Conservation (phyloP, 768 basidiomycete species). For the Hypsizygus marmoreus region DNA sequence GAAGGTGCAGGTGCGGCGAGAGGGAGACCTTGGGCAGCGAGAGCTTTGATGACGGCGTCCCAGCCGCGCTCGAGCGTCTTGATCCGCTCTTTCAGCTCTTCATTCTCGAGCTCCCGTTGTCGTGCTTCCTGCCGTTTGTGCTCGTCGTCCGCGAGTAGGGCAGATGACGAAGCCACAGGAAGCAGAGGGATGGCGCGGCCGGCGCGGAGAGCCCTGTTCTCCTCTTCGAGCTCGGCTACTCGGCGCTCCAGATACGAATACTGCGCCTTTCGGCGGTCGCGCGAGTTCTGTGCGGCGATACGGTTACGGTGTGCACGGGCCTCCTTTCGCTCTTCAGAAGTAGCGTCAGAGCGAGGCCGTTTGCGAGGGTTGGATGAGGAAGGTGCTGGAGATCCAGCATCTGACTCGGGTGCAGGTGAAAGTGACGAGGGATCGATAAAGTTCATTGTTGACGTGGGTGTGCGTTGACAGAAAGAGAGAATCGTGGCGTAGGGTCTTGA, state of each 20-base stretch:
- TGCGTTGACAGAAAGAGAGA: neutral
- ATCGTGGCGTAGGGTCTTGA: constrained; percentile 2
- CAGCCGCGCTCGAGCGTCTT: constrained; percentile 79
- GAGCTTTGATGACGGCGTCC: constrained; percentile 77
- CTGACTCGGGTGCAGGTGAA: constrained; percentile 28
- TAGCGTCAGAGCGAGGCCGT: constrained; percentile 62
- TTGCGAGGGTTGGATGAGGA: constrained; percentile 64
- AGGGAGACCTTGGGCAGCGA: constrained; percentile 67
- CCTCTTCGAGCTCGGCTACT: constrained; percentile 77
- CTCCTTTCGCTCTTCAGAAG: constrained; percentile 81
- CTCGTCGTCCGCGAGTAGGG: constrained; percentile 32
- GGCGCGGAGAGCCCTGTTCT: constrained; percentile 75
- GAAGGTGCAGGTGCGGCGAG: constrained; percentile 37
- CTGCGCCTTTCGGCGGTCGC: constrained; percentile 88
- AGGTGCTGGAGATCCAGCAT: constrained; percentile 19
- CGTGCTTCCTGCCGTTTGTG: constrained; percentile 31
- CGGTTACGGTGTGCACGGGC: constrained; percentile 90
- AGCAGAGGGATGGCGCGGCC: constrained; percentile 36
- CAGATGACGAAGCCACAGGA: constrained; percentile 27
- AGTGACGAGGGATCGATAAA: constrained; percentile 35
- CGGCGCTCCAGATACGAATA: constrained; percentile 66
- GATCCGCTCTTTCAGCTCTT: constrained; percentile 74
- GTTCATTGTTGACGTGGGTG: neutral
- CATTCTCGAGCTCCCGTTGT: constrained; percentile 66
- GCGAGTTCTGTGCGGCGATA: constrained; percentile 91